Base-by-base conservation (phyloP, 1,284 basidiomycete species). In the Rhizoctonia solani region DNA sequence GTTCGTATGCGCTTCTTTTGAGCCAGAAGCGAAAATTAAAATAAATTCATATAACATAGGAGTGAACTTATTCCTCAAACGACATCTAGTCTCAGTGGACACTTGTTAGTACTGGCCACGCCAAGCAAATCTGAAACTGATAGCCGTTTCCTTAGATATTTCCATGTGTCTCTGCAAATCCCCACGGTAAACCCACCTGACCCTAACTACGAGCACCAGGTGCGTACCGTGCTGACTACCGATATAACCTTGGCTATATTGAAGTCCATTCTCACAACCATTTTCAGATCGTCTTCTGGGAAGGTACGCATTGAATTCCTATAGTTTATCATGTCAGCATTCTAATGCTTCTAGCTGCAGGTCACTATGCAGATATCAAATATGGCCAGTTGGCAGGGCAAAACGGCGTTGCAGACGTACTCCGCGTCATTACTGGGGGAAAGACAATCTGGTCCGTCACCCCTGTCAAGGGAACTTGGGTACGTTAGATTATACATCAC, bases 11-110 rank as follows among this genome's bases (percentile, higher is more conserved):
- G 9, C 23, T 25, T 30, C 23, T 11, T 14, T 30, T 11, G 46
- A 4, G 11, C 5, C 37, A 39, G 37, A 46, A 11, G 44, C 44
- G 5, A 46, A 9, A 6, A 46, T 19, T 21, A 2, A 13, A n/a
- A 52, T 16, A 9, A 6, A 37, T 29, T 59, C 19, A 59, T 27
- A 27, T 41, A 11, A 9, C 49, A 41, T 52, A 63, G 58, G 58
- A 63, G 58, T 34, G 84, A 86, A 72, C 76, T 87, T 29, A 86
- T 86, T 69, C 85, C 84, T 16, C 85, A 87, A 74, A 86, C 85
- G 23, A 79, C 76, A 13, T 75, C 79, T 47, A 87, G 85, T 74
- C 74, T 87, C 37, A 84, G 85, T n/a, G 85, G 85, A 2, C 82
- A 84, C 69, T 74, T 86, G 58, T 63, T 21, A 41, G 58, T 63